Percentiles rank a stretch among this genome's conserved stretches.
Evolutionary conservation across 371 early-diverging fungal species (phyloP).

Genomic region (Rhizopus stolonifer): DNA sequence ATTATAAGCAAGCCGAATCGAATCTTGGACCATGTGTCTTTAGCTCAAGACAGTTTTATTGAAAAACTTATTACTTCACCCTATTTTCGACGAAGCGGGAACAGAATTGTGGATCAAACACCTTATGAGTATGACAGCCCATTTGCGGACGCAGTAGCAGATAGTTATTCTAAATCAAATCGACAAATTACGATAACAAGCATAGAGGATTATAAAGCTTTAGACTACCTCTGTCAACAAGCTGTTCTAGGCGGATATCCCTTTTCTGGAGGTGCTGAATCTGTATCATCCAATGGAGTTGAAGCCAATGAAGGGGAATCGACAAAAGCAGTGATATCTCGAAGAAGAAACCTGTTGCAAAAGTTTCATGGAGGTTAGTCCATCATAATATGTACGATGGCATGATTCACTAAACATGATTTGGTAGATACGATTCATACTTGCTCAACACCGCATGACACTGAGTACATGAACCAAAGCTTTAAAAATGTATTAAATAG

Average conservation of each 20-base stretch:
- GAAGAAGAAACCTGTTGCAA: slow-evolving; percentile 47
- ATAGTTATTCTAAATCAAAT: slow-evolving; percentile 5
- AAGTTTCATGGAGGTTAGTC: slow-evolving; percentile 37
- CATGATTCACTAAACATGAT: background rate
- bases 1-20: background rate
- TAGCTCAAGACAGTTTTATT: slow-evolving; percentile 10
- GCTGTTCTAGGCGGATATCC: slow-evolving; percentile 52
- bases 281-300: slow-evolving; percentile 43
- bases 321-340: slow-evolving; percentile 44
- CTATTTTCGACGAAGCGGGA: background rate
- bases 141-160: slow-evolving; percentile 23
- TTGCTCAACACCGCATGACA: slow-evolving; percentile 46
- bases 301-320: slow-evolving; percentile 54
- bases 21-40: slow-evolving; percentile 1
- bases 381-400: background rate
- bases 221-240: slow-evolving; percentile 46
- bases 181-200: background rate
- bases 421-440: slow-evolving; percentile 40
- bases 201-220: slow-evolving; percentile 13
- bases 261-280: slow-evolving; percentile 45
- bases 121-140: slow-evolving; percentile 35
- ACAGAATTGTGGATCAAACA: background rate
- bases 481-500: slow-evolving; percentile 45
- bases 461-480: slow-evolving; percentile 31
- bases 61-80: background rate